A percentile compares a stretch with the other conserved stretches of the same genome.
Evolutionary conservation across 2,329 filamentous ascomycete species (phyloP).

Genomic region (Cladophialophora psammophila): DNA sequence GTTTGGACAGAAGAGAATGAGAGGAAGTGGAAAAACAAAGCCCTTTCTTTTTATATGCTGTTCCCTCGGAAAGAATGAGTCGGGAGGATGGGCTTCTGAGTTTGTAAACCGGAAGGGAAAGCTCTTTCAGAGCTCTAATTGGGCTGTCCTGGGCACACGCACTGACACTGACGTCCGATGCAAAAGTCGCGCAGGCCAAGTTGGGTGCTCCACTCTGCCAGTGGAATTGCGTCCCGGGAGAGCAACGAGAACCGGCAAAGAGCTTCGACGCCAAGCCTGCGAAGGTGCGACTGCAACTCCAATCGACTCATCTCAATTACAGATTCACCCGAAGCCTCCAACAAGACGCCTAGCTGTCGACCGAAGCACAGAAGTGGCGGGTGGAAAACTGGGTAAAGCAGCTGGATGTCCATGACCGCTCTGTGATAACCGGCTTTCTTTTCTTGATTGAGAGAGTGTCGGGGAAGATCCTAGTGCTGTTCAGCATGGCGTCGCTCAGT

Average conservation of each 20-base stretch:
- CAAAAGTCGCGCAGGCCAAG: slow-evolving; percentile 22
- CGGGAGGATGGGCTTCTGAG: slow-evolving; percentile 2
- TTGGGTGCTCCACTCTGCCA: slow-evolving; percentile 4
- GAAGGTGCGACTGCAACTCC: slow-evolving; percentile 29
- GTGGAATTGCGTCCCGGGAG: slow-evolving; percentile 7
- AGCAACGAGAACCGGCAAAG: slow-evolving; percentile 30
- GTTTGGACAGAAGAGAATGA: slow-evolving; percentile 19
- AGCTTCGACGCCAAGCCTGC: slow-evolving; percentile 31
- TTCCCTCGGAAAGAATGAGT: neutral
- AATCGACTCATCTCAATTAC: slow-evolving; percentile 37
- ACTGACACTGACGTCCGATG: slow-evolving; percentile 10
- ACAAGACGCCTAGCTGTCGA: slow-evolving; percentile 13
- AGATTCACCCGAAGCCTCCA: slow-evolving; percentile 24
- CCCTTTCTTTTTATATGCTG: slow-evolving; percentile 9
- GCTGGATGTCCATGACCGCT: neutral
- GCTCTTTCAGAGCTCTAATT: slow-evolving; percentile 30
- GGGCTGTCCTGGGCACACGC: slow-evolving; percentile 24
- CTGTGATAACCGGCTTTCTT: slow-evolving; percentile 7
- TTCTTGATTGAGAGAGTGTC: slow-evolving; percentile 8
- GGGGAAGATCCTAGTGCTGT: slow-evolving; percentile 21
- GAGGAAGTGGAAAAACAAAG: slow-evolving; percentile 9
- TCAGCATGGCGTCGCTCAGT: slow-evolving; percentile 46
- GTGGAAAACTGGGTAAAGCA: neutral
- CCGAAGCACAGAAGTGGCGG: neutral
- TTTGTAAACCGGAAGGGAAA: slow-evolving; percentile 22